Evolutionary conservation across 1,139 yeast genomes (phyloP).

Genomic region (Blastobotrys elegans): DNA sequence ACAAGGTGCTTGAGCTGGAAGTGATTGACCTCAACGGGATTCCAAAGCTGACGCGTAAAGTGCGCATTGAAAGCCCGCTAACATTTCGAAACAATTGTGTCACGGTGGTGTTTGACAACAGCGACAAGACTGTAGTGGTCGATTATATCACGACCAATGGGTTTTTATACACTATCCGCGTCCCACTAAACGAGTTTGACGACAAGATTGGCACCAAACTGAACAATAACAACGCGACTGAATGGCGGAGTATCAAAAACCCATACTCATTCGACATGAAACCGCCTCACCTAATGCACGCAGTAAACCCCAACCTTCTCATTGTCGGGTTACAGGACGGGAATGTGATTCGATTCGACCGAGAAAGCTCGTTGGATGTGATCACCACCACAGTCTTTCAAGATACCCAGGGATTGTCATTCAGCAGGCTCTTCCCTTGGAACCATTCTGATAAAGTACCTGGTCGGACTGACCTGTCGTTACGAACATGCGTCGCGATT

Average conservation of each 20-base stretch:
- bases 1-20: constrained; percentile 24
- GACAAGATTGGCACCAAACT: constrained; percentile 11
- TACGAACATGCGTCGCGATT: constrained; percentile 27
- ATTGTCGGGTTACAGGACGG: constrained; percentile 69
- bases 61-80: constrained; percentile 24
- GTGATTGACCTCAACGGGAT: constrained; percentile 20
- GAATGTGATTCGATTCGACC: constrained; percentile 48
- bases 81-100: constrained; percentile 23
- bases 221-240: constrained; percentile 19
- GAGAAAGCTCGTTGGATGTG: constrained; percentile 27
- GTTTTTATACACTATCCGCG: constrained; percentile 25
- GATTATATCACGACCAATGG: constrained; percentile 28
- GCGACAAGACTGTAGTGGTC: constrained; percentile 21
- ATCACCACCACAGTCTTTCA: constrained; percentile 20
- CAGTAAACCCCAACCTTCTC: constrained; percentile 42
- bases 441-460: constrained; percentile 29
- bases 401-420: constrained; percentile 22
- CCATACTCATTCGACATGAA: constrained; percentile 75
- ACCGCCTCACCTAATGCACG: constrained; percentile 51
- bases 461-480: constrained; percentile 29
- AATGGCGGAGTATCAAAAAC: constrained; percentile 29
- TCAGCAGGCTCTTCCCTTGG: constrained; percentile 22
- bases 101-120: constrained; percentile 21
- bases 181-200: constrained; percentile 21
- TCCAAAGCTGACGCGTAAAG: constrained; percentile 17